A percentile compares a stretch with the other conserved stretches of the same genome.
These are phyloP conservation scores for Thinopyrum obtusiflorum DNA, from an alignment of 202 grass and related monocot species.

Conservation along the genomic window DNA sequence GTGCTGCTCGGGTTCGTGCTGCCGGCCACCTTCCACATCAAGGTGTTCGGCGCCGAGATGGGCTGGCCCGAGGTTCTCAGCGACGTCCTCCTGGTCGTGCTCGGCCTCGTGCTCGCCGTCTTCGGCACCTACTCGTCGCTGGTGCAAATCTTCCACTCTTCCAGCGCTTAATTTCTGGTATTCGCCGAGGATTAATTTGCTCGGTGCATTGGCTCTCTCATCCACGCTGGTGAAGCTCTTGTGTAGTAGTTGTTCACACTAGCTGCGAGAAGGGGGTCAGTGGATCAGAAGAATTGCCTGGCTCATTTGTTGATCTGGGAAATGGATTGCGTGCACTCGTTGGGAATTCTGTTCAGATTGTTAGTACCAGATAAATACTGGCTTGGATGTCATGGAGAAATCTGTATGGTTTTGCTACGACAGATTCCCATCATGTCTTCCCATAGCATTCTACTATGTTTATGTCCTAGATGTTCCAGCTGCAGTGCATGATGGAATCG, in stretches of 20 bases:
- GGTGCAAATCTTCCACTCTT: slow-evolving; percentile 60
- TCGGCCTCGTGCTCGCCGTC: slow-evolving; percentile 52
- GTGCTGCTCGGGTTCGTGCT: slow-evolving; percentile 82
- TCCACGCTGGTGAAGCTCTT: neutral
- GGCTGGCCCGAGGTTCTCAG: slow-evolving; percentile 38
- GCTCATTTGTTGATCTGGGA: slow-evolving; percentile 30
- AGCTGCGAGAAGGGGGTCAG: neutral
- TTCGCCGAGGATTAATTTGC: neutral
- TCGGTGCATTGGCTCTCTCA: neutral
- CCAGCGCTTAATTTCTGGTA: slow-evolving; percentile 29
- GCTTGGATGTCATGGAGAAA: slow-evolving; percentile 6
- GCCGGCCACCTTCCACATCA: slow-evolving; percentile 78
- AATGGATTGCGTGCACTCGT: slow-evolving; percentile 4
- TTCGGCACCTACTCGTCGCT: slow-evolving; percentile 84
- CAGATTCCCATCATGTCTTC: slow-evolving; percentile 10
- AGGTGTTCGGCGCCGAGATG: slow-evolving; percentile 73
- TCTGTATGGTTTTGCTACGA: slow-evolving; percentile 27
- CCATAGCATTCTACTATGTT: neutral
- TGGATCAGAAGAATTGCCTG: neutral
- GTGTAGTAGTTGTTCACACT: neutral
- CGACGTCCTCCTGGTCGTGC: slow-evolving; percentile 44
- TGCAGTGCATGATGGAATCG: slow-evolving; percentile 36
- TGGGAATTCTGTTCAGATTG: neutral
- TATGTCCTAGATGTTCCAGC: slow-evolving; percentile 33
- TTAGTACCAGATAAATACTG: neutral